Conservation (phyloP, 768 basidiomycete species). For the Arthromyces matolae region DNA sequence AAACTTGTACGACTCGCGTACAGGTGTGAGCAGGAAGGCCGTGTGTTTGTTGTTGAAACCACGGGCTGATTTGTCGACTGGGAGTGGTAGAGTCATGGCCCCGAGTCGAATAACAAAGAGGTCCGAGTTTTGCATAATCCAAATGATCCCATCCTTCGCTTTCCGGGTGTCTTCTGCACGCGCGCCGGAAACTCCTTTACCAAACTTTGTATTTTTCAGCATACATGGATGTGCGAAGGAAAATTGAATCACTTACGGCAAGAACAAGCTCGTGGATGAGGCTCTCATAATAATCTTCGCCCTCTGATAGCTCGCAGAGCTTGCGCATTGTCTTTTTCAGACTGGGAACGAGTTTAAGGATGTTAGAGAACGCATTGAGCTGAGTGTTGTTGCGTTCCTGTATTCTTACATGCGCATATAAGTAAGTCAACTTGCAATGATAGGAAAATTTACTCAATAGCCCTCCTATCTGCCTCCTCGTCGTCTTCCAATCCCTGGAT, state of each 20-base stretch:
- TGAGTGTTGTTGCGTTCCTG: background rate
- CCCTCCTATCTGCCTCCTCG: background rate
- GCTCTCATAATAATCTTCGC: background rate
- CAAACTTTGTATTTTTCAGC: background rate
- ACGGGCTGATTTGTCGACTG: background rate
- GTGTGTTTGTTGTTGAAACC: background rate
- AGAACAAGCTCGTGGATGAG: background rate
- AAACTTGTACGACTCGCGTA: background rate
- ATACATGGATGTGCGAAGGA: background rate
- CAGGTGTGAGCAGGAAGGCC: background rate
- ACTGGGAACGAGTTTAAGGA: background rate
- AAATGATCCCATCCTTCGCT: background rate
- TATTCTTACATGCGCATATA: background rate
- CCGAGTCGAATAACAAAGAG: too few relatives aligned
- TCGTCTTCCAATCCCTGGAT: background rate
- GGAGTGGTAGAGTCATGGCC: background rate
- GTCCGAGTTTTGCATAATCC: background rate
- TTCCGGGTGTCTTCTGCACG: background rate
- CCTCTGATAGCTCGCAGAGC: background rate
- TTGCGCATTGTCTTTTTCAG: background rate
- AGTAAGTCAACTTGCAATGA: too few relatives aligned
- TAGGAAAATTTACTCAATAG: background rate
- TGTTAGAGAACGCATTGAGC: background rate
- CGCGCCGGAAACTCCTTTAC: background rate
- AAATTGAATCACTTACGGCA: background rate